Evolutionary conservation across 176 grass and related monocot species (phyloP).

Genomic region (Rhynchospora tenuis): DNA sequence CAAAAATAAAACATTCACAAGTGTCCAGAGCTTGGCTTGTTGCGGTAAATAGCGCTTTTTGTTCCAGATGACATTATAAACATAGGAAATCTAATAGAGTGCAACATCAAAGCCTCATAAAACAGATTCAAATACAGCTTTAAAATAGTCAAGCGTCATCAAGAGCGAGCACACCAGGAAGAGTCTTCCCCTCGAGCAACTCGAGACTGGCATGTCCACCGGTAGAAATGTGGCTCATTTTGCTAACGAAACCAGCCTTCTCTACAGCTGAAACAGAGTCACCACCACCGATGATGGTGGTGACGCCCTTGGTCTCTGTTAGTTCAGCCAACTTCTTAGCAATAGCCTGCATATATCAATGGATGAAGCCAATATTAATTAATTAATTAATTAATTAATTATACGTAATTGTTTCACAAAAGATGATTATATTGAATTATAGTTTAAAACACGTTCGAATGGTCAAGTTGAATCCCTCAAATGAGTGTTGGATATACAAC

Average conservation of each 20-base stretch:
- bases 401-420: background rate
- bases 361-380: background rate
- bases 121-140: conserved; percentile 18
- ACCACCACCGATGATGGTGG: conserved; percentile 87
- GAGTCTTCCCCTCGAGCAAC: conserved; percentile 82
- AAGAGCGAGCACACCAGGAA: conserved; percentile 89
- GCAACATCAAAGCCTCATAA: background rate
- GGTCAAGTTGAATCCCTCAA: too few relatives aligned
- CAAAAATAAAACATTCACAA: background rate
- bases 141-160: conserved; percentile 53
- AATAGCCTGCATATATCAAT: conserved; percentile 46
- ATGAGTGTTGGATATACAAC: background rate
- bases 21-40: background rate
- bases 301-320: conserved; percentile 49
- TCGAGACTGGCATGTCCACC: conserved; percentile 90
- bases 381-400: background rate
- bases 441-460: background rate
- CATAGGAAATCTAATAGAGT: background rate
- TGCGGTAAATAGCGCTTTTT: background rate
- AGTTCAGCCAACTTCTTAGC: conserved; percentile 90
- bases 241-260: conserved; percentile 78
- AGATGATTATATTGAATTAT: background rate
- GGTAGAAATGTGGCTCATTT: conserved; percentile 98
- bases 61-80: conserved; percentile 9
- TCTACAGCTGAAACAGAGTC: conserved; percentile 93